Base-by-base conservation (phyloP, 306 rosid species). In the Elaeagnus macrophylla region DNA sequence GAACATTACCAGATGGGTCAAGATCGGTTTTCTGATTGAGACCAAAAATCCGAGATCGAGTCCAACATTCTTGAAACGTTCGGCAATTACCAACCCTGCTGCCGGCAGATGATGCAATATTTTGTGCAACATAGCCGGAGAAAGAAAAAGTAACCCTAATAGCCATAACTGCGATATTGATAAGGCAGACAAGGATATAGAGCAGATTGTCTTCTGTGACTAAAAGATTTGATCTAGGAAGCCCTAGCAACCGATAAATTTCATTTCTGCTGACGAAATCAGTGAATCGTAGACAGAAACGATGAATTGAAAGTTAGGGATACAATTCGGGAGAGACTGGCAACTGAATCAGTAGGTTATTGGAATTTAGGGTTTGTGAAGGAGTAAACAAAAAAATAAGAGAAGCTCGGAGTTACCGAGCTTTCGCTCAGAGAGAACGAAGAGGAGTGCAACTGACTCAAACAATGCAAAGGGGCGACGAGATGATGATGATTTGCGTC, bases 51-150 rank as follows among this genome's bases (percentile, higher is more conserved):
- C 83, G 83, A 51, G 84, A 72, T 10, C 81, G 74, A 45, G 73
- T 53, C 85, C 87, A 78, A 46, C 89, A 91, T 36, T 91, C 94
- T 8, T 79, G 93, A 57, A 75, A 51, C 17, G 71, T 75, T 7
- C 89, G 84, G 57, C 81, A 73, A 51, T 74, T 71, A 0, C 75
- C 77, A 37, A 61, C 71, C 6, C 87, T 91, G 6, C 56, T 25
- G 37, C 75, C 77, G 68, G 93, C 93, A 42, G 95, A 72, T 66
- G 96, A 77, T 14, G 72, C 84, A 6, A 91, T 74, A 53, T 75
- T 87, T 37, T 84, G 89, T 71, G 96, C 96, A 10, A 87, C 85
- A 3, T 84, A 87, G 65, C 96, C 83, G 13, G 99, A 87, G 72
- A 78, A 82, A 62, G 75, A 58, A 15, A 84, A 57, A 48, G 99